Evolutionary conservation across 805 yeast species (phyloP).

Genomic region (Monosporozyma siamensis): DNA sequence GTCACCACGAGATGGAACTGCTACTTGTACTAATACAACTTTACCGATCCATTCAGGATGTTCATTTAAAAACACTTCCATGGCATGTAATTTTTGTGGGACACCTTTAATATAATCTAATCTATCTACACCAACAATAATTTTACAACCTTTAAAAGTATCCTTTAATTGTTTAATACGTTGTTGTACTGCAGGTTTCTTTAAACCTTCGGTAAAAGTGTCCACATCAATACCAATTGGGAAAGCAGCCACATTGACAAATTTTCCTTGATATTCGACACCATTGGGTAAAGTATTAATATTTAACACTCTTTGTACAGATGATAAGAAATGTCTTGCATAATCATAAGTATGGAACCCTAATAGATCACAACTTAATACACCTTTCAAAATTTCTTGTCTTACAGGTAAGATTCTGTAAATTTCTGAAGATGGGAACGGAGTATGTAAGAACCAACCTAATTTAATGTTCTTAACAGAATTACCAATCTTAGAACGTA

Average conservation of each 20-base stretch:
- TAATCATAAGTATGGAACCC: constrained; percentile 99
- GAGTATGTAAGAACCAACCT: constrained; percentile 94
- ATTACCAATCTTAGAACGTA: constrained; percentile 46
- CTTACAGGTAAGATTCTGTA: constrained; percentile 94
- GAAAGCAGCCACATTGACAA: constrained; percentile 86
- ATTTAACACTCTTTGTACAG: constrained; percentile 75
- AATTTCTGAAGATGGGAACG: constrained; percentile 95
- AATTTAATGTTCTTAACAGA: constrained; percentile 51
- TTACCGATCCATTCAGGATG: constrained; percentile 99
- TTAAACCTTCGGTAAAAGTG: constrained; percentile 72
- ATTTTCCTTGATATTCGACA: constrained; percentile 63
- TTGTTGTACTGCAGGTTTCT: constrained; percentile 48
- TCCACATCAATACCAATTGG: constrained; percentile 99
- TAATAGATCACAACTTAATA: constrained; percentile 83
- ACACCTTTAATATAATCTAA: constrained; percentile 96
- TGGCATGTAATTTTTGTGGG: constrained; percentile 93
- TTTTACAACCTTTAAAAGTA: constrained; percentile 65
- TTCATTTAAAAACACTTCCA: constrained; percentile 81
- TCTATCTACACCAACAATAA: constrained; percentile 94
- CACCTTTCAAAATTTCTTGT: constrained; percentile 84
- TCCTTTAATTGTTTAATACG: constrained; percentile 56
- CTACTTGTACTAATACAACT: constrained; percentile 90
- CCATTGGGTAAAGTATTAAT: constrained; percentile 87
- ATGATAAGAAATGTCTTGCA: constrained; percentile 88
- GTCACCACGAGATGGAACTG: constrained; percentile 95